Evolutionary conservation across 2,329 filamentous ascomycete species (phyloP).

Genomic region (Neoscytalidium dimidiatum): DNA sequence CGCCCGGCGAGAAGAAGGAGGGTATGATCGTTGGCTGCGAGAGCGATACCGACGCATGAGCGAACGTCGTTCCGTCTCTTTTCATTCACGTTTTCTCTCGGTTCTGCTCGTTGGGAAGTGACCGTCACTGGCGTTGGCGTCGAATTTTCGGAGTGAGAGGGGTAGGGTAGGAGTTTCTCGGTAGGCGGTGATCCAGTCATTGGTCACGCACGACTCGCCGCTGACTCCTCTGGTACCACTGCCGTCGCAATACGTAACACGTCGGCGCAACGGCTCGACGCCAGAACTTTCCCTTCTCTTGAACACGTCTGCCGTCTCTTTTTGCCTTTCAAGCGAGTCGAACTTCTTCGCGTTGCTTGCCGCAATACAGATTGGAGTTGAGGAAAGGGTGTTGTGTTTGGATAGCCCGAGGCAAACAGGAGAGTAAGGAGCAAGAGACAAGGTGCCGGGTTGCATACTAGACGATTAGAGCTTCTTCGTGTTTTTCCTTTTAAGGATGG

Average conservation of each 20-base stretch:
- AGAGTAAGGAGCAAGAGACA: neutral
- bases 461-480: neutral
- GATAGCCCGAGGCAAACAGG: neutral
- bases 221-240: neutral
- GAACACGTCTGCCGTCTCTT: neutral
- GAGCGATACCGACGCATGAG: conserved; percentile 20
- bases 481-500: neutral
- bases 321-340: neutral
- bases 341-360: neutral
- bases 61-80: neutral
- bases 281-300: neutral
- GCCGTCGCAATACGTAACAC: neutral
- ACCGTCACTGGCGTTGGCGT: neutral
- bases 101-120: neutral
- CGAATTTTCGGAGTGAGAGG: neutral
- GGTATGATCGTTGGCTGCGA: conserved; percentile 19
- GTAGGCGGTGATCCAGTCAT: neutral
- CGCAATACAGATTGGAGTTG: neutral
- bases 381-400: neutral
- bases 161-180: neutral
- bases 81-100: neutral
- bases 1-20: conserved; percentile 26
- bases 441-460: neutral
- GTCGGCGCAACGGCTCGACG: neutral
- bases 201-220: neutral